A percentile compares a stretch with the other conserved stretches of the same genome.
phyloP scores from a whole-genome alignment of 2,329 filamentous ascomycete species.

The Apiospora malaysiana region DNA sequence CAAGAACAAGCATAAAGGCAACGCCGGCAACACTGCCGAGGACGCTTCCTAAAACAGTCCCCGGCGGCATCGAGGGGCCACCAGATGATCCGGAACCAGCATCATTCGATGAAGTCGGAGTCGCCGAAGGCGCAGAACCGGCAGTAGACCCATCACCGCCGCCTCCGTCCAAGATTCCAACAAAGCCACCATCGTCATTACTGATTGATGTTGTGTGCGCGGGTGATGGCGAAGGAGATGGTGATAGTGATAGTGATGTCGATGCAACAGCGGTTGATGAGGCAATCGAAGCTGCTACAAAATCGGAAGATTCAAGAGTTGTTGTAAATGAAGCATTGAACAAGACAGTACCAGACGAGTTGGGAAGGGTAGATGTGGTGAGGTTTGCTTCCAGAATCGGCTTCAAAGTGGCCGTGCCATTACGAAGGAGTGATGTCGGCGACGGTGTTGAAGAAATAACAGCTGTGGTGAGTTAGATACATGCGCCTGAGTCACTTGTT shows the following conservation, averaged over 20 bases:
- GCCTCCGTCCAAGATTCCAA: conserved; percentile 25
- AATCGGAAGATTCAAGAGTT: conserved; percentile 22
- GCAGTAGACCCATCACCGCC: conserved; percentile 33
- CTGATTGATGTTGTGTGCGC: conserved; percentile 22
- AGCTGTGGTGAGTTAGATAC: background rate
- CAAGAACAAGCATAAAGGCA: conserved; percentile 60
- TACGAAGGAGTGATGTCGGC: conserved; percentile 20
- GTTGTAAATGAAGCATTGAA: conserved; percentile 27
- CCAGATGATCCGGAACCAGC: conserved; percentile 32
- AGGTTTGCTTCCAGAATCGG: conserved; percentile 23
- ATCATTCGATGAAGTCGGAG: conserved; percentile 29
- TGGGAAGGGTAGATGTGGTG: conserved; percentile 26
- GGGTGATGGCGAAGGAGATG: background rate
- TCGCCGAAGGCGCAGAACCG: conserved; percentile 33
- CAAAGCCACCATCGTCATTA: conserved; percentile 28
- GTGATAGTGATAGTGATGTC: background rate
- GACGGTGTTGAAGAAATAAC: background rate
- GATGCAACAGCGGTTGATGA: conserved; percentile 3
- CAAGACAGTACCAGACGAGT: conserved; percentile 27
- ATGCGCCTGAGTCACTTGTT: background rate
- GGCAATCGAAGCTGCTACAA: conserved; percentile 24
- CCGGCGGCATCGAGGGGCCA: conserved; percentile 34
- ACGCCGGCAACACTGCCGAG: conserved; percentile 64
- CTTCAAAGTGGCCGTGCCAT: conserved; percentile 23
- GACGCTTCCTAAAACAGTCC: conserved; percentile 59